These are phyloP conservation scores for Whalleya microplaca DNA, from an alignment of 2,329 filamentous ascomycete species.

Conservation along the genomic window DNA sequence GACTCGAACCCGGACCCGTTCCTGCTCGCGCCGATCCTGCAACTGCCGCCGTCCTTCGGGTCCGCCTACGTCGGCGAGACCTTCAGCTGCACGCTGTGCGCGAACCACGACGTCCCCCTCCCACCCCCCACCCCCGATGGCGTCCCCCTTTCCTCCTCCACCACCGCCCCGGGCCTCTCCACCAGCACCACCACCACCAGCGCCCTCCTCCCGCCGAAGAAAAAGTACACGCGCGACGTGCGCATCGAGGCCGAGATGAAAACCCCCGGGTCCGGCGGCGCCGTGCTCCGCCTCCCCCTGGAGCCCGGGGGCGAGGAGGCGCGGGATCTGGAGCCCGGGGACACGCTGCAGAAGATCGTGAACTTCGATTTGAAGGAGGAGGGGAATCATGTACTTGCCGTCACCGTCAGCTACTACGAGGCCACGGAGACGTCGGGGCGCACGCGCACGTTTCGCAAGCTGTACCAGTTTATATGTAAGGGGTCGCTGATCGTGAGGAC, in stretches of 20 bases:
- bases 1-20: conserved; percentile 58
- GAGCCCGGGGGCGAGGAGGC: conserved; percentile 36
- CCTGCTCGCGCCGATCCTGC: conserved; percentile 68
- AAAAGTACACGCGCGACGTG: conserved; percentile 69
- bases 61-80: conserved; percentile 95
- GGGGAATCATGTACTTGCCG: conserved; percentile 88
- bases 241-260: conserved; percentile 93
- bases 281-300: conserved; percentile 65
- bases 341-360: conserved; percentile 80
- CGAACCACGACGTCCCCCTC: conserved; percentile 76
- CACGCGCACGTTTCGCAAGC: conserved; percentile 85
- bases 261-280: conserved; percentile 67
- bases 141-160: too few relatives aligned
- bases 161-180: conserved; percentile 2
- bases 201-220: conserved; percentile 33
- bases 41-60: conserved; percentile 87
- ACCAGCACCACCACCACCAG: conserved; percentile 10
- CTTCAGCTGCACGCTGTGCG: conserved; percentile 92
- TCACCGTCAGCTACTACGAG: conserved; percentile 94
- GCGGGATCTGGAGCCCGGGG: conserved; percentile 60
- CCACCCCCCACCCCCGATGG: conserved; percentile 16
- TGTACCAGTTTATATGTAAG: conserved; percentile 97
- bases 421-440: conserved; percentile 71
- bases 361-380: conserved; percentile 91
- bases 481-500: conserved; percentile 87